Base-by-base conservation (phyloP, 2,329 filamentous ascomycete species). In the Cucurbitaria berberidis region DNA sequence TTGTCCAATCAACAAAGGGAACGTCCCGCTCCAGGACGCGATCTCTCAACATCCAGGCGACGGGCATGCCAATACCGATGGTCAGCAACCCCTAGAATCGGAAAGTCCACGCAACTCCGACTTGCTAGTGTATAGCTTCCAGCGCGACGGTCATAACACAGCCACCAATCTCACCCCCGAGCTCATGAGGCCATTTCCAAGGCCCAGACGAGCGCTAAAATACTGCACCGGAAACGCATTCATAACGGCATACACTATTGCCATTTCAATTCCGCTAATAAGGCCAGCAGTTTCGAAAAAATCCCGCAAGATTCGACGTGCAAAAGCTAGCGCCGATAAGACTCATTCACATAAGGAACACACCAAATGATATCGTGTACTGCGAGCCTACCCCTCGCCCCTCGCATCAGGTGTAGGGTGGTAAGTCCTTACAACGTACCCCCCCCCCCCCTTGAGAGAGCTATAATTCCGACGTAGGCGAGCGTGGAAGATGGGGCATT, bases 391-490 rank as follows among this genome's bases (percentile, higher is more conserved):
- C 60, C 15, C 66, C 61, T 3, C 78, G 86, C 60, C 15, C 66
- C 61, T 3, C 78, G 73, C 54, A 85, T 79, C 6, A 86, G 45
- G n/a, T 80, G 76, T 0, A 81, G 80, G 57, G 82, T 83, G 7
- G 81, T 57, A 5, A 86, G 75, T 0, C 81, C 84, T 45, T 83
- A 74, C 0, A 80, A 75, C 0, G 81, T 81, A 29, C 84, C 80
- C 48, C 80, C 76, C 0, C 81, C 81, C 27, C 84, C 80, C 48
- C 80, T 76, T 0, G 82, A 78, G 1, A 81, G 73, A 8, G 78
- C 75, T 11, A 87, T 62, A 0, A 81, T 83, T 1, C 84, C 85
- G 2, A 87, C 81, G 56, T 86, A 88, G 1, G 83, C 81, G 19
- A 88, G 73, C 0, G 81, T 84, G 0, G 80, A 80, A 0, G 83